Percentiles rank a stretch among this genome's conserved stretches.
Conservation (phyloP, 805 yeast species). For the Phaffomyces antillensis region DNA sequence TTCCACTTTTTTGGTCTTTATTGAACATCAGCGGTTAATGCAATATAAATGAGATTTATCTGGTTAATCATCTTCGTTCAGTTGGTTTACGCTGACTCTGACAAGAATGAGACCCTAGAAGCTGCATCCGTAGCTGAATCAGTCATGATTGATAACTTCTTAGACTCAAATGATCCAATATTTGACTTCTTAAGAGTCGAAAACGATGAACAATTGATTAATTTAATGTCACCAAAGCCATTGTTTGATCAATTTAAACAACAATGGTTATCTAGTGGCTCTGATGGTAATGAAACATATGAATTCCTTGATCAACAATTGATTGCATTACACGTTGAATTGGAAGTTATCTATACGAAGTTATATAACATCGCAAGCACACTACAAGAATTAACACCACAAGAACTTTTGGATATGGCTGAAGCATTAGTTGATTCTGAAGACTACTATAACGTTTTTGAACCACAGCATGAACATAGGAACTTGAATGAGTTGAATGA, state of each 20-base stretch:
- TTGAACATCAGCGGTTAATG: too few relatives aligned
- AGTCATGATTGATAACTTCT: neutral
- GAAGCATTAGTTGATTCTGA: constrained; percentile 1
- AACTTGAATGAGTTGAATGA: neutral
- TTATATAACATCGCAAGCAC: constrained; percentile 11
- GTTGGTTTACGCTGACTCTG: too few relatives aligned
- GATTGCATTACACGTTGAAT: constrained; percentile 5
- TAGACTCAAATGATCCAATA: constrained; percentile 3
- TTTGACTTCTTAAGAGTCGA: constrained; percentile 4
- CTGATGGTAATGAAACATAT: neutral
- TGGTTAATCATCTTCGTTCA: too few relatives aligned
- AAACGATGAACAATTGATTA: neutral
- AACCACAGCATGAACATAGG: constrained; percentile 3
- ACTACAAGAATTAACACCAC: constrained; percentile 10
- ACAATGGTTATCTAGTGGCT: neutral
- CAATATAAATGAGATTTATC: too few relatives aligned
- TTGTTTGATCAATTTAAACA: constrained; percentile 7
- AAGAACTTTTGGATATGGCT: constrained; percentile 12
- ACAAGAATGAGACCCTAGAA: too few relatives aligned
- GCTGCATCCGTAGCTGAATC: too few relatives aligned
- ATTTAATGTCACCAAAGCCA: constrained; percentile 2
- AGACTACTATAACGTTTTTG: neutral
- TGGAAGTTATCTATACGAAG: constrained; percentile 11
- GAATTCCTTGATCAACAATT: constrained; percentile 1
- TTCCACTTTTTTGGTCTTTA: too few relatives aligned